phyloP scores from a whole-genome alignment of 2,329 filamentous ascomycete species.

The Keithomyces neogunnii region DNA sequence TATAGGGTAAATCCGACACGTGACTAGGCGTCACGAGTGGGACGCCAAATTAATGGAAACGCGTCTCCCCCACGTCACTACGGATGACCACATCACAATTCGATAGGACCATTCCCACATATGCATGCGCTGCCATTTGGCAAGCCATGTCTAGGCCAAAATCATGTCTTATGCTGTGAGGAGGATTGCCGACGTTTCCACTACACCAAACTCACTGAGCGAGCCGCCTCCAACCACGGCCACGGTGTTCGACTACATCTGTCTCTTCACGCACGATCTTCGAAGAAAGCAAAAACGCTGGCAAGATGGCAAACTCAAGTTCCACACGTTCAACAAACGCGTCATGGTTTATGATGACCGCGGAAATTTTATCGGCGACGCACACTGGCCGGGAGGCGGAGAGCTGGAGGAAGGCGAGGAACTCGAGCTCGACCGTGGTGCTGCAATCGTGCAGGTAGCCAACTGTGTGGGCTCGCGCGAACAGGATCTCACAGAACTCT shows the following conservation, averaged over 20 bases:
- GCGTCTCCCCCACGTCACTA: no score
- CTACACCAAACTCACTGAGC: background rate
- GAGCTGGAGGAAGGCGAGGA: conserved; percentile 77
- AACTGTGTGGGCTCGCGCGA: conserved; percentile 65
- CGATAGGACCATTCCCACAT: background rate
- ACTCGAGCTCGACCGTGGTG: conserved; percentile 65
- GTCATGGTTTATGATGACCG: conserved; percentile 84
- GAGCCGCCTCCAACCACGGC: conserved; percentile 40
- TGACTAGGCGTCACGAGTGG: background rate
- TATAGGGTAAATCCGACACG: background rate
- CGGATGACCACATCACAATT: background rate
- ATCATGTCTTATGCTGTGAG: conserved; percentile 15
- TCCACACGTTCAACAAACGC: conserved; percentile 83
- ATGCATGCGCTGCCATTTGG: background rate
- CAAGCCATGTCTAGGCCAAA: background rate
- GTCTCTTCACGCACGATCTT: conserved; percentile 80
- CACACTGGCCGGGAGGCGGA: conserved; percentile 64
- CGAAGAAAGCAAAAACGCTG: conserved; percentile 83
- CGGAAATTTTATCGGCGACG: conserved; percentile 75
- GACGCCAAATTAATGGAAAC: no score
- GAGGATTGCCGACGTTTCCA: conserved; percentile 1
- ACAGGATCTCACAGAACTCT: conserved; percentile 68
- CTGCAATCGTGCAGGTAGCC: conserved; percentile 70
- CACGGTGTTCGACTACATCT: conserved; percentile 71
- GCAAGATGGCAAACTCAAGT: conserved; percentile 85